Evolutionary conservation across 106 monocot genomes (phyloP).

Genomic region (Dendrobium catenatum): DNA sequence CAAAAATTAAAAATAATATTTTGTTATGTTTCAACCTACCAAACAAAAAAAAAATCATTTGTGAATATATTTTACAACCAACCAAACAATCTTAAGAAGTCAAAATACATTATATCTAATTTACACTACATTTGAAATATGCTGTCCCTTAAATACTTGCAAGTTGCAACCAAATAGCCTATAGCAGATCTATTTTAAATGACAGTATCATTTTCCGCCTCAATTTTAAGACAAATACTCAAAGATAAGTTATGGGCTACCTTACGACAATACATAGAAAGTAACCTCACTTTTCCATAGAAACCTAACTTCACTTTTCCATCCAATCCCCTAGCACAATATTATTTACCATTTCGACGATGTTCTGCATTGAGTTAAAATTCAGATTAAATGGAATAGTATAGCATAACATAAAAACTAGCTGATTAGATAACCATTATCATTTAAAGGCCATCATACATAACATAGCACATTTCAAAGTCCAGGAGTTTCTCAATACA

Average conservation of each 20-base stretch:
- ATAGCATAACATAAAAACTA: background rate
- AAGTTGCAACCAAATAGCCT: too few relatives aligned
- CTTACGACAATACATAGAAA: background rate
- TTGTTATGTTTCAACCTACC: too few relatives aligned
- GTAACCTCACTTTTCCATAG: background rate
- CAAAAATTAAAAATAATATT: too few relatives aligned
- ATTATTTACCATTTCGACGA: background rate
- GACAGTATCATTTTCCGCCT: background rate
- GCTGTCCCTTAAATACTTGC: too few relatives aligned
- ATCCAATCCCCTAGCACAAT: background rate
- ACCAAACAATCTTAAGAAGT: too few relatives aligned
- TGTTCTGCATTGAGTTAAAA: background rate
- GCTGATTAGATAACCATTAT: background rate
- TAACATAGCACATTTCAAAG: background rate
- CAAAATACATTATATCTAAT: too few relatives aligned
- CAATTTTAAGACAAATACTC: background rate
- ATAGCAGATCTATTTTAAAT: too few relatives aligned
- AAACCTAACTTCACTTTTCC: background rate
- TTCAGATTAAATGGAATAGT: background rate
- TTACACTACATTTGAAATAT: too few relatives aligned
- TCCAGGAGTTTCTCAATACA: background rate
- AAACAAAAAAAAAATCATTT: too few relatives aligned
- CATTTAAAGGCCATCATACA: background rate
- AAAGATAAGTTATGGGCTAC: background rate
- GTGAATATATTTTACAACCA: too few relatives aligned